Evolutionary conservation across 495 filamentous ascomycete genomes (phyloP), one percentile per base, ranked within the genome.

Genomic region (Cairneyella variabilis): DNA sequence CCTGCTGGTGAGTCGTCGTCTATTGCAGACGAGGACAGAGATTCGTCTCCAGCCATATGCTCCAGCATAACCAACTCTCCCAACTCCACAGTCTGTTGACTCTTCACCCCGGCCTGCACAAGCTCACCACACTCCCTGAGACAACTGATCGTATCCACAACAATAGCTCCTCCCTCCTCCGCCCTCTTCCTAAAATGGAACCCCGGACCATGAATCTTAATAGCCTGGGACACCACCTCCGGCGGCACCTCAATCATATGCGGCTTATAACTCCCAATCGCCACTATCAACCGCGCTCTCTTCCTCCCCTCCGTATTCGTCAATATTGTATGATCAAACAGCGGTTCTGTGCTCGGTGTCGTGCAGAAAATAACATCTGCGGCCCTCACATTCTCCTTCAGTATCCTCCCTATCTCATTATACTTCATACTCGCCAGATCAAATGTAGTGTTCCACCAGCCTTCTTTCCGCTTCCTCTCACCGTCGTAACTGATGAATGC

Each of bases 121-220:
- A 98, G 71, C 73, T 98, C 93, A 4, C 93, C 93, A 0, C 92
- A 87, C 63, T 97, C 90, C 60, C 84, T 82, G 55, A 97, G 60
- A 49, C 88, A 90, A 3, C 83, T 86, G 16, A 87, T 82, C 27
- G 84, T 89, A 64, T 97, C 92, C 10, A 97, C 92, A 3, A 96
- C 74, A 26, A 93, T 73, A 1, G 86, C 85, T 0, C 88, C 89
- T 16, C 89, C 88, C 57, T 84, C 77, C 18, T 73, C 69, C 7
- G 86, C 82, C 49, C 89, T 85, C 60, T 83, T 83, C 64, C 90
- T 87, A 64, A 82, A 84, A 56, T 88, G 84, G 48, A 74, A 70
- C 17, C 74, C 66, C 27, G 71, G 62, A 3, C 72, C 55, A 28
- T 73, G 73, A 2, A 67, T 60, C 41, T 73, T 76, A 2, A 88